Evolutionary conservation across 345 rosid species (phyloP).

Genomic region (Aquilaria yunnanensis): DNA sequence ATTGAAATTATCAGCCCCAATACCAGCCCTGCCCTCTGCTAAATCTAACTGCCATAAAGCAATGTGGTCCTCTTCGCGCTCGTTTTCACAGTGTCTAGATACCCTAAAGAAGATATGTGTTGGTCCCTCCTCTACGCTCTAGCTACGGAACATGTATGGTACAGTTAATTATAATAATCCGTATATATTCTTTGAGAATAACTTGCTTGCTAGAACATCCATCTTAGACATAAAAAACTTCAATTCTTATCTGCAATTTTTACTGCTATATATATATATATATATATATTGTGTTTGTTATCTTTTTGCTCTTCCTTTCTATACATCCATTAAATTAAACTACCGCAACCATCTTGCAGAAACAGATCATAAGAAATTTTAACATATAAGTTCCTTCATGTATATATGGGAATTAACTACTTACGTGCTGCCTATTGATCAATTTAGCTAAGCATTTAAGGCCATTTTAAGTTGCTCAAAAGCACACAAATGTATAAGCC

Average conservation of each 20-base stretch:
- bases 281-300: constrained; percentile 20
- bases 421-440: too few species aligned
- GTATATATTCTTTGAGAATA: constrained; percentile 3
- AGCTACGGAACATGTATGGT: constrained; percentile 27
- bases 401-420: too few species aligned
- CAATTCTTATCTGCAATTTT: background rate
- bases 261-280: background rate
- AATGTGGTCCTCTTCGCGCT: constrained; percentile 19
- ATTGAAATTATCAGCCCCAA: background rate
- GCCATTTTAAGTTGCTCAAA: too few species aligned
- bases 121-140: constrained; percentile 54
- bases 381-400: too few species aligned
- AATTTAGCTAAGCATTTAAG: too few species aligned
- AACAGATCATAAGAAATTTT: too few species aligned
- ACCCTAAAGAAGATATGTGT: constrained; percentile 40
- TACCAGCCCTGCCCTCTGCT: constrained; percentile 5
- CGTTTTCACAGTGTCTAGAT: constrained; percentile 27
- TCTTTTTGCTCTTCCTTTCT: background rate
- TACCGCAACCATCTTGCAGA: too few species aligned
- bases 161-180: constrained; percentile 6
- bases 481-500: constrained; percentile 15
- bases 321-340: too few species aligned
- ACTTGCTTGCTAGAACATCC: too few species aligned
- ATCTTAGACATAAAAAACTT: background rate
- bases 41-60: constrained; percentile 32